Conservation (phyloP, 1,139 yeast genomes). For the Yamadazyma membranifaciens region DNA sequence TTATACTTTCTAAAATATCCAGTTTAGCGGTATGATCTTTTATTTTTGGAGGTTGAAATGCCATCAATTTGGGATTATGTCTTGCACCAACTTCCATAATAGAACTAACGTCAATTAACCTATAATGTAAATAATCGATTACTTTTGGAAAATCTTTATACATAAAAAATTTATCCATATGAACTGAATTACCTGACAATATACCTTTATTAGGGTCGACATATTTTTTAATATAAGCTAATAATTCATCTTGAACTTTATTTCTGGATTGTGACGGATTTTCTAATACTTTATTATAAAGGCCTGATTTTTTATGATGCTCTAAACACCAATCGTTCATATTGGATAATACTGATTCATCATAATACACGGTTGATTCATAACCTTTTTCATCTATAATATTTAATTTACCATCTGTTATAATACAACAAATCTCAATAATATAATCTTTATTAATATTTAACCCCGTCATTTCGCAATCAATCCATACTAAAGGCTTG, state of each 20-base stretch:
- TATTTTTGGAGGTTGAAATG: slow-evolving; percentile 58
- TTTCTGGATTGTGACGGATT: slow-evolving; percentile 51
- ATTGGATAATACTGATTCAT: slow-evolving; percentile 57
- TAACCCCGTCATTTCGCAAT: slow-evolving; percentile 87
- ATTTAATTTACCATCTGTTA: slow-evolving; percentile 80
- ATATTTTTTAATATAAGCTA: slow-evolving; percentile 56
- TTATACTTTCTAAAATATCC: slow-evolving; percentile 88
- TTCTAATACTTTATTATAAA: slow-evolving; percentile 64
- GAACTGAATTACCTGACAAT: slow-evolving; percentile 89
- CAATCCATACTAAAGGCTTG: slow-evolving; percentile 76
- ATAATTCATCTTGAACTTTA: slow-evolving; percentile 63
- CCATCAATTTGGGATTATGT: slow-evolving; percentile 66
- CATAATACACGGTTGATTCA: slow-evolving; percentile 78
- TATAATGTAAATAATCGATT: slow-evolving; percentile 70
- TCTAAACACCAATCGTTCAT: slow-evolving; percentile 87
- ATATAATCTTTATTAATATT: slow-evolving; percentile 71
- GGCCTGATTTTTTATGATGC: slow-evolving; percentile 79
- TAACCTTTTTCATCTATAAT: slow-evolving; percentile 67
- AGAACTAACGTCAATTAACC: slow-evolving; percentile 86
- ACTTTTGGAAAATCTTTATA: slow-evolving; percentile 78
- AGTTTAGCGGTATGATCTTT: slow-evolving; percentile 80
- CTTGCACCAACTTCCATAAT: slow-evolving; percentile 77
- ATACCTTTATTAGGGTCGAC: slow-evolving; percentile 58
- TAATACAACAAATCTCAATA: slow-evolving; percentile 86
- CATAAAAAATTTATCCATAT: slow-evolving; percentile 88